Evolutionary conservation across 306 rosid genomes (phyloP).

Genomic region (Lablab purpureus): DNA sequence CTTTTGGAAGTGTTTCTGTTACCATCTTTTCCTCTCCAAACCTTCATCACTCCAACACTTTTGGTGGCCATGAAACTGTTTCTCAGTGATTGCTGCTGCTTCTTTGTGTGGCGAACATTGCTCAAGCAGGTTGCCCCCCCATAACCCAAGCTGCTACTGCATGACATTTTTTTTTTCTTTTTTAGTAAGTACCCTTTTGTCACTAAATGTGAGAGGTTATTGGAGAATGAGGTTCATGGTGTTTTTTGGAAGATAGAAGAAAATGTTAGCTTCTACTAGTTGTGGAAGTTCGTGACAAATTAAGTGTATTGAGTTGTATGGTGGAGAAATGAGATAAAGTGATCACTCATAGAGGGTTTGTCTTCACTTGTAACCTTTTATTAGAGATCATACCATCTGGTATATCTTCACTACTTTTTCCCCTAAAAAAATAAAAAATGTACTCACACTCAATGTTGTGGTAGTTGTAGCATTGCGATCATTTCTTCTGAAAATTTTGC

Average conservation of each 20-base stretch:
- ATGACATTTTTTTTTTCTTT: constrained; percentile 63
- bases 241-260: background rate
- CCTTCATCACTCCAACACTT: background rate
- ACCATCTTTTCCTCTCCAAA: constrained; percentile 45
- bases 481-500: background rate
- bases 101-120: constrained; percentile 37
- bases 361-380: constrained; percentile 32
- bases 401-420: background rate
- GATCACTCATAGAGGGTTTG: constrained; percentile 31
- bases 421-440: background rate
- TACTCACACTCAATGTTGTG: background rate
- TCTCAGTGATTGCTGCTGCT: constrained; percentile 28
- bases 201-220: constrained; percentile 30
- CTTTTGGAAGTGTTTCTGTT: constrained; percentile 45
- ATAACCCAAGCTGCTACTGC: constrained; percentile 58
- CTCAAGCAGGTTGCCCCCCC: constrained; percentile 53
- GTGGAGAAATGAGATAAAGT: constrained; percentile 79
- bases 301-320: constrained; percentile 56
- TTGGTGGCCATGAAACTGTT: constrained; percentile 15
- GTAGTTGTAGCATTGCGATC: background rate
- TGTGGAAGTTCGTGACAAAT: constrained; percentile 16
- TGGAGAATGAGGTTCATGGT: constrained; percentile 33
- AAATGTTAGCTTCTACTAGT: background rate
- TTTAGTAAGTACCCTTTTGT: background rate
- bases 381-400: background rate